phyloP scores from a whole-genome alignment of 768 basidiomycete species.

The Leucosporidium yakuticum region DNA sequence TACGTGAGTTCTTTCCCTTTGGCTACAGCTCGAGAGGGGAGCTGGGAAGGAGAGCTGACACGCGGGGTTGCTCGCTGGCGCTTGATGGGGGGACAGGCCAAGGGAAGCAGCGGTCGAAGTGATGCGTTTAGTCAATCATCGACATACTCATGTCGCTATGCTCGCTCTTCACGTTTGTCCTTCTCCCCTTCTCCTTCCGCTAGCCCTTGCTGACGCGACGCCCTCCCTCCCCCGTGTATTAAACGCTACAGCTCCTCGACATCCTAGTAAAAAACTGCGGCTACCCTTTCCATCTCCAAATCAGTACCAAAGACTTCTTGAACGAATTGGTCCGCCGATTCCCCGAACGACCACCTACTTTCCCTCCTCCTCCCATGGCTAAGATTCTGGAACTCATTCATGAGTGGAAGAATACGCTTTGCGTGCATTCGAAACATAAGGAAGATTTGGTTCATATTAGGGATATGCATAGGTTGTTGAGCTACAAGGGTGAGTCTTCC shows the following conservation, averaged over 20 bases:
- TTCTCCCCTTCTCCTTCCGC: not conserved
- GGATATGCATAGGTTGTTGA: conserved; percentile 91
- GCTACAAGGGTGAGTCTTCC: conserved; percentile 72
- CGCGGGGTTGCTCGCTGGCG: not conserved
- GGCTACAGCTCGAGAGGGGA: too few relatives aligned
- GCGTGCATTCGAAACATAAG: conserved; percentile 79
- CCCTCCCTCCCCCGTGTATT: not conserved
- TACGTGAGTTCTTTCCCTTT: conserved; percentile 54
- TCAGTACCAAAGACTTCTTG: conserved; percentile 93
- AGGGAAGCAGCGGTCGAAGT: conserved; percentile 84
- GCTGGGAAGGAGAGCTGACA: not conserved
- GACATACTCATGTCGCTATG: conserved; percentile 84
- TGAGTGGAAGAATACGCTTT: conserved; percentile 90
- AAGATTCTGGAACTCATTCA: conserved; percentile 88
- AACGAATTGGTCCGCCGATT: conserved; percentile 97
- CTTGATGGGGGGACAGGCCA: conserved; percentile 52
- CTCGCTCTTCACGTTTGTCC: conserved; percentile 59
- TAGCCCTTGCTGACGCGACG: not conserved
- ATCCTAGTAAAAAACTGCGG: conserved; percentile 92
- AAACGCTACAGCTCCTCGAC: conserved; percentile 57
- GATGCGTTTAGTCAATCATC: conserved; percentile 78
- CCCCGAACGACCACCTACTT: conserved; percentile 92
- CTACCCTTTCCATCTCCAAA: conserved; percentile 94
- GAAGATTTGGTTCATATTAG: conserved; percentile 94
- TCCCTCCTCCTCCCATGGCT: conserved; percentile 90